Evolutionary conservation across 2,329 filamentous ascomycete genomes (phyloP).

Genomic region (Aureobasidium sp.): DNA sequence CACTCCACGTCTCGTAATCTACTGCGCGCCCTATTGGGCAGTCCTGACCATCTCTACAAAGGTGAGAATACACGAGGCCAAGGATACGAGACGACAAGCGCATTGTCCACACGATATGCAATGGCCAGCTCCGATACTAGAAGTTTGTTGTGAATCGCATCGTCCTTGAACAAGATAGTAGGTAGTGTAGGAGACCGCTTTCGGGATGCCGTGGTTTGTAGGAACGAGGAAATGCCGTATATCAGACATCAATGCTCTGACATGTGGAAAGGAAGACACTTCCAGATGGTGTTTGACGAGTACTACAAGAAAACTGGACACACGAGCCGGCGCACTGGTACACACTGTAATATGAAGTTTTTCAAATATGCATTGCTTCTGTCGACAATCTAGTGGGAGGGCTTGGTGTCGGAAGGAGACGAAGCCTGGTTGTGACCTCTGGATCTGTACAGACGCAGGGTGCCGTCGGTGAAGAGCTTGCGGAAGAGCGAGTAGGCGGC

Average conservation of each 20-base stretch:
- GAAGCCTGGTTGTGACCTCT: conserved; percentile 17
- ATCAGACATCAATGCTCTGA: not conserved
- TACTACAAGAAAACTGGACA: not conserved
- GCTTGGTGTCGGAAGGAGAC: conserved; percentile 14
- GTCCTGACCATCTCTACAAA: not conserved
- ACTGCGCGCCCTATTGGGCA: not conserved
- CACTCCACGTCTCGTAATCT: not conserved
- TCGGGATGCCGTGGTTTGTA: not conserved
- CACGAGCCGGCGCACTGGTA: not conserved
- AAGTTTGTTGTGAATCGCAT: not conserved
- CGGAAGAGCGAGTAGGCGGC: conserved; percentile 72
- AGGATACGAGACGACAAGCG: not conserved
- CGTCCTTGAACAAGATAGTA: not conserved
- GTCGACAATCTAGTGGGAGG: conserved; percentile 10
- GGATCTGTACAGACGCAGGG: conserved; percentile 51
- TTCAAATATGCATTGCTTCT: conserved; percentile 7
- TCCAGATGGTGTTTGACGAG: not conserved
- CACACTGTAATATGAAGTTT: not conserved
- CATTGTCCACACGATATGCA: not conserved
- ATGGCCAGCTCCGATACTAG: not conserved
- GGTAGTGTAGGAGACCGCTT: not conserved
- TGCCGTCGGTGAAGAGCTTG: conserved; percentile 86
- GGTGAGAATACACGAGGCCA: not conserved
- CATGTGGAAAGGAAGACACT: not conserved
- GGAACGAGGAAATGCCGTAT: not conserved